Percentiles rank a stretch among this genome's conserved stretches.
These are phyloP conservation scores for Cadophora sp. DNA, from an alignment of 2,329 filamentous ascomycete species.

Conservation along the genomic window DNA sequence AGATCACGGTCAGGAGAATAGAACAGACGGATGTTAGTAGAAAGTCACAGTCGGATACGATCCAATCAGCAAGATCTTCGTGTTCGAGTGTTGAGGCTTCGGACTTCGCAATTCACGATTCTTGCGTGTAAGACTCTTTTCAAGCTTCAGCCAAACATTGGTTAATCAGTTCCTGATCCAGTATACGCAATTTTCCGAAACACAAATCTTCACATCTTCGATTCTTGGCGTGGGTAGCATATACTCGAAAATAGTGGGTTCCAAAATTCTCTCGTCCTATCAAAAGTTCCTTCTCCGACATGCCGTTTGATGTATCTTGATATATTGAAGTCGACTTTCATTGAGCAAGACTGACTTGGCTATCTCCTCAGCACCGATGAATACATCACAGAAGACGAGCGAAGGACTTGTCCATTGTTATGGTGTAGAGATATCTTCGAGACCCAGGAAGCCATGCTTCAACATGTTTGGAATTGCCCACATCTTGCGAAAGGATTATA, in stretches of 20 bases:
- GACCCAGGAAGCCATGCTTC: constrained; percentile 39
- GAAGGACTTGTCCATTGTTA: constrained; percentile 39
- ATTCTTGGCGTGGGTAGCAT: constrained; percentile 42
- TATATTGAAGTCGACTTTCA: not conserved
- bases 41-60: constrained; percentile 25
- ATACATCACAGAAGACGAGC: constrained; percentile 39
- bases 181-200: constrained; percentile 40
- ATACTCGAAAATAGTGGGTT: constrained; percentile 38
- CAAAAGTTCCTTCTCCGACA: too few relatives aligned
- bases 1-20: constrained; percentile 32
- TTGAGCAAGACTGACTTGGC: not conserved
- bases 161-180: constrained; percentile 25
- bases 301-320: too few relatives aligned
- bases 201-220: constrained; percentile 41
- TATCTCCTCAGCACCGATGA: constrained; percentile 29
- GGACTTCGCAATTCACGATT: constrained; percentile 38
- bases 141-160: not conserved
- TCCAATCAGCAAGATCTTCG: constrained; percentile 31
- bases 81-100: constrained; percentile 27
- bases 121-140: constrained; percentile 39
- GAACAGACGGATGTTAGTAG: constrained; percentile 20
- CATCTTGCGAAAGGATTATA: constrained; percentile 40
- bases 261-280: not conserved
- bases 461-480: constrained; percentile 41
- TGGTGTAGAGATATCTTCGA: constrained; percentile 38